Percentiles rank a stretch among this genome's conserved stretches.
These are phyloP conservation scores for Pestalotiopsis sp. DNA, from an alignment of 2,329 filamentous ascomycete genomes.

Conservation along the genomic window DNA sequence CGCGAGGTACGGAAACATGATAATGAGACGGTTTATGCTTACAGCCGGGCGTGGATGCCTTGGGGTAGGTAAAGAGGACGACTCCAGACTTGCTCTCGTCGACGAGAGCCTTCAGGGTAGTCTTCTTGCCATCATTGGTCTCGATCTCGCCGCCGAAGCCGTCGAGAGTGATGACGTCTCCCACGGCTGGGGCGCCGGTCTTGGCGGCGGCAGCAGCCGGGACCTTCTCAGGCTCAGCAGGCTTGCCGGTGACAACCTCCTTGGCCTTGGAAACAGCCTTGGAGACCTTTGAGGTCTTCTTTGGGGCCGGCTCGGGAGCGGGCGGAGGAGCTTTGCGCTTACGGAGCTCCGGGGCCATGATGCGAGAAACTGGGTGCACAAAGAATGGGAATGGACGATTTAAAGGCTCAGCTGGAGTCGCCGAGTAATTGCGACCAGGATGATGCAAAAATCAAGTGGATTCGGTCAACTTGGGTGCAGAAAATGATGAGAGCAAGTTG, in stretches of 20 bases:
- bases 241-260: constrained; percentile 31
- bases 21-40: constrained; percentile 45
- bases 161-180: constrained; percentile 57
- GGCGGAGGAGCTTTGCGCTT: constrained; percentile 47
- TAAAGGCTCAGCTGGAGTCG: constrained; percentile 15
- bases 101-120: constrained; percentile 77
- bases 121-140: constrained; percentile 81
- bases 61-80: constrained; percentile 93
- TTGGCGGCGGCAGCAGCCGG: constrained; percentile 22
- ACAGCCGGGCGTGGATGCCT: constrained; percentile 94
- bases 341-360: constrained; percentile 45
- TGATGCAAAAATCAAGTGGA: constrained; percentile 12
- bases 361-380: constrained; percentile 14
- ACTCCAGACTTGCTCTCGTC: constrained; percentile 83
- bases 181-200: constrained; percentile 49
- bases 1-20: neutral
- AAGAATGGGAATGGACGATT: constrained; percentile 12
- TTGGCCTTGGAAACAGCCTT: constrained; percentile 41
- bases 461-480: constrained; percentile 16
- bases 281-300: constrained; percentile 42
- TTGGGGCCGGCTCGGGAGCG: constrained; percentile 37
- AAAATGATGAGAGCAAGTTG: constrained; percentile 20
- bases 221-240: constrained; percentile 23
- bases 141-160: constrained; percentile 73
- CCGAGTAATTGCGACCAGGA: constrained; percentile 20